Percentiles rank a stretch among this genome's conserved stretches.
Conservation (phyloP, 805 yeast genomes). For the Lipomyces orientalis region DNA sequence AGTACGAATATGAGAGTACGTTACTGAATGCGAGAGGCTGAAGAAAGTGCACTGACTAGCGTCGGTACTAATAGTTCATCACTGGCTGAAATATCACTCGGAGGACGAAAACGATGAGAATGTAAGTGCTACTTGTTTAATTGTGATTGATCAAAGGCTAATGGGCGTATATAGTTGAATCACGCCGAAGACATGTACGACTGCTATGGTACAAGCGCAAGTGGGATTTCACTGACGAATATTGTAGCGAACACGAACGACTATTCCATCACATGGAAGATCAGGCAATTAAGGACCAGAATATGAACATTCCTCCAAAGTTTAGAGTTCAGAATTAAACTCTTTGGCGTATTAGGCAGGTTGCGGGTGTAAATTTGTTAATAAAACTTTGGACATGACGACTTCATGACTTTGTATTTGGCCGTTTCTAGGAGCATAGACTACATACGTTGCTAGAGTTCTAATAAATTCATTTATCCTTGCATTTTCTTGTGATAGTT, state of each 20-base stretch:
- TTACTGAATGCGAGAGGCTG: not conserved
- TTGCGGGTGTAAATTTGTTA: not conserved
- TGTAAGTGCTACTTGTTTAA: slow-evolving; percentile 15
- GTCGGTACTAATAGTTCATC: slow-evolving; percentile 88
- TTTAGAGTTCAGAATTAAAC: slow-evolving; percentile 26
- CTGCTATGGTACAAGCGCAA: not conserved
- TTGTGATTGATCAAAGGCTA: not conserved
- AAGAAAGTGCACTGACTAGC: not conserved
- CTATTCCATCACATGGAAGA: slow-evolving; percentile 35
- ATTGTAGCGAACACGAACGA: slow-evolving; percentile 30
- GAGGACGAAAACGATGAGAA: slow-evolving; percentile 36
- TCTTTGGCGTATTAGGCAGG: not conserved
- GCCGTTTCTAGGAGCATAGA: not conserved
- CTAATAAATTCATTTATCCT: no score
- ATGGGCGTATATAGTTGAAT: slow-evolving; percentile 1
- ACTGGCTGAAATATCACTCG: slow-evolving; percentile 73
- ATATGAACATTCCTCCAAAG: slow-evolving; percentile 32
- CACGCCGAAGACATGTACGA: slow-evolving; percentile 24
- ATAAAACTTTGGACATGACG: not conserved
- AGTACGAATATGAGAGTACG: slow-evolving; percentile 77
- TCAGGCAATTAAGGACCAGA: slow-evolving; percentile 26
- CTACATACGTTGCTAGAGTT: not conserved
- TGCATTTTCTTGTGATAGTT: no score
- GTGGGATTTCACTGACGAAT: not conserved
- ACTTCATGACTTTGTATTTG: not conserved